phyloP scores from a whole-genome alignment of 2,329 filamentous ascomycete genomes.

The Cordyceps javanica region DNA sequence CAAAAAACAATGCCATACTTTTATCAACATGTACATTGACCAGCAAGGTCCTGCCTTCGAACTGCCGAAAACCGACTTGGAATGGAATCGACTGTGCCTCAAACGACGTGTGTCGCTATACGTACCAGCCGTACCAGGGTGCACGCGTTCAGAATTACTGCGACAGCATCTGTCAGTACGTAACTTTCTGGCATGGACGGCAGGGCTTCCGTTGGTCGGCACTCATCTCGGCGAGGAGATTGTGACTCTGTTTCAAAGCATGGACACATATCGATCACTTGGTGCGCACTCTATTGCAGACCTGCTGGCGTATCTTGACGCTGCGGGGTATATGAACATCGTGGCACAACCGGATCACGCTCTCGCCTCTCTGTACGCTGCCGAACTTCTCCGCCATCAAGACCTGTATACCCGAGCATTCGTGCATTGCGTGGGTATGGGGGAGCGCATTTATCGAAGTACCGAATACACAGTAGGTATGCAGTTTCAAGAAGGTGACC shows the following conservation, averaged over 20 bases:
- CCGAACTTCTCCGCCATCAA: conserved; percentile 57
- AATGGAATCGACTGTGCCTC: conserved; percentile 27
- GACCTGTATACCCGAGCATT: conserved; percentile 70
- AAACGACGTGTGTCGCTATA: conserved; percentile 51
- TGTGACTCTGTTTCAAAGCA: conserved; percentile 56
- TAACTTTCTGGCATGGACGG: conserved; percentile 70
- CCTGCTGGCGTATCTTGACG: conserved; percentile 59
- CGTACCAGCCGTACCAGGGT: conserved; percentile 59
- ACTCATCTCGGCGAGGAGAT: conserved; percentile 58
- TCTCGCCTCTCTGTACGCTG: conserved; percentile 59
- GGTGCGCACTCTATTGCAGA: conserved; percentile 53
- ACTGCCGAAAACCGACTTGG: conserved; percentile 19
- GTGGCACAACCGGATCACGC: conserved; percentile 61
- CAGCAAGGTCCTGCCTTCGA: conserved; percentile 21
- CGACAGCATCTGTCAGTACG: conserved; percentile 58
- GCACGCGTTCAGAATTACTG: conserved; percentile 46
- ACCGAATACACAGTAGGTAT: conserved; percentile 54
- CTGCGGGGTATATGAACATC: conserved; percentile 64
- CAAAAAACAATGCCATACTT: conserved; percentile 49
- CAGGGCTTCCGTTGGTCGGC: conserved; percentile 61
- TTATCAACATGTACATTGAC: conserved; percentile 49
- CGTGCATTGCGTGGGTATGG: conserved; percentile 74
- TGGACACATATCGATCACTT: conserved; percentile 53
- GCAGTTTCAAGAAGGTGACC: background rate
- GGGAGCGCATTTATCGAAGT: conserved; percentile 48